A percentile compares a stretch with the other conserved stretches of the same genome.
phyloP scores from a whole-genome alignment of 805 yeast genomes.

The Yamadazyma ubonensis region DNA sequence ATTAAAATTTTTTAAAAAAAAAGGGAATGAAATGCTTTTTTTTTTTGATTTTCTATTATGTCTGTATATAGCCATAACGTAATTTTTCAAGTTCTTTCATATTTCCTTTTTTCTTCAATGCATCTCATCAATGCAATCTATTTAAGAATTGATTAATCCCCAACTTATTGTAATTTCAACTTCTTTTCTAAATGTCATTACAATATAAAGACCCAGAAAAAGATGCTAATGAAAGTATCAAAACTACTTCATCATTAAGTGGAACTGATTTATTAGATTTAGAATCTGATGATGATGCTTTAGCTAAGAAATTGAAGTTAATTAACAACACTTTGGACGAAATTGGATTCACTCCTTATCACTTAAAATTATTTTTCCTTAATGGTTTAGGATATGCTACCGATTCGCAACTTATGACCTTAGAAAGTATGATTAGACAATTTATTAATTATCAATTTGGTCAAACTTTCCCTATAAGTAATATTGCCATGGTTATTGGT shows the following conservation, averaged over 20 bases:
- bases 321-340: slow-evolving; percentile 58
- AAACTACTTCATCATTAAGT: slow-evolving; percentile 11
- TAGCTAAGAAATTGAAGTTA: slow-evolving; percentile 42
- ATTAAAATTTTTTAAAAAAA: too few species aligned
- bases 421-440: slow-evolving; percentile 25
- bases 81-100: slow-evolving; percentile 1
- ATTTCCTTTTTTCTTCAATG: slow-evolving; percentile 3
- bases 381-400: slow-evolving; percentile 41
- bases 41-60: background rate
- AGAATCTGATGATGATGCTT: slow-evolving; percentile 31
- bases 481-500: slow-evolving; percentile 37
- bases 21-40: background rate
- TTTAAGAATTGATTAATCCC: background rate
- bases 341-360: slow-evolving; percentile 45
- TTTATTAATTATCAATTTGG: slow-evolving; percentile 29
- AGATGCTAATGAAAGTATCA: slow-evolving; percentile 11
- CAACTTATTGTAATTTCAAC: background rate
- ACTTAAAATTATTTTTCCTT: slow-evolving; percentile 31
- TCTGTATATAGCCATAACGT: slow-evolving; percentile 3
- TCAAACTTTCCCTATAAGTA: slow-evolving; percentile 23
- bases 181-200: background rate
- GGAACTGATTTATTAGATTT: slow-evolving; percentile 21
- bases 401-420: slow-evolving; percentile 27
- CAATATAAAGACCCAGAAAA: slow-evolving; percentile 9
- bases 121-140: background rate